A percentile compares a stretch with the other conserved stretches of the same genome.
Conservation (phyloP, 1,284 basidiomycete genomes). For the Entoloma clypeatum region DNA sequence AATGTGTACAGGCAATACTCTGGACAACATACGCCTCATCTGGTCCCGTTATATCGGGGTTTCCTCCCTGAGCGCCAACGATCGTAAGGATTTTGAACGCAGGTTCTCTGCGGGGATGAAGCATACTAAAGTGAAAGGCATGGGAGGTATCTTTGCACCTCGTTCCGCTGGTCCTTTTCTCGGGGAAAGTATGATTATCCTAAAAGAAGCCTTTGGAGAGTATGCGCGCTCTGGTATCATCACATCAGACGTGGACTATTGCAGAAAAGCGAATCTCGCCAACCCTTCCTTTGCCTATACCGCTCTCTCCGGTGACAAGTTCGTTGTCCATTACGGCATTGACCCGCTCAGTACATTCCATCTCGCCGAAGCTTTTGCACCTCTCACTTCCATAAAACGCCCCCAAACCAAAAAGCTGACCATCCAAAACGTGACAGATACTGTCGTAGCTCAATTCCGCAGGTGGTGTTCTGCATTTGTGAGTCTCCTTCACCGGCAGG, state of each 20-base stretch:
- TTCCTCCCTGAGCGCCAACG: conserved; percentile 4
- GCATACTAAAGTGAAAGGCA: conserved; percentile 5
- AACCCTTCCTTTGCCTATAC: conserved; percentile 51
- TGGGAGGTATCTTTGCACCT: conserved; percentile 5
- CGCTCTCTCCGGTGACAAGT: conserved; percentile 34
- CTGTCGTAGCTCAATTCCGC: conserved; percentile 31
- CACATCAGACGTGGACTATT: conserved; percentile 24
- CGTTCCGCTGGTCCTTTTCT: conserved; percentile 40
- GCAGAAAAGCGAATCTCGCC: conserved; percentile 27
- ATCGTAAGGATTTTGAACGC: conserved; percentile 6
- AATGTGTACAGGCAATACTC: conserved; percentile 36
- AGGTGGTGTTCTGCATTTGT: conserved; percentile 34
- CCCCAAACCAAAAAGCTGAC: neutral
- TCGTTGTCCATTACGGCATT: conserved; percentile 39
- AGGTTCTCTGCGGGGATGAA: too few relatives aligned
- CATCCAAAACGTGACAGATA: conserved; percentile 22
- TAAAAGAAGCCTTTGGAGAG: conserved; percentile 24
- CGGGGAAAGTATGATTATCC: conserved; percentile 18
- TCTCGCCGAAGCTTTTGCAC: conserved; percentile 33
- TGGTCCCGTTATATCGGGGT: conserved; percentile 37
- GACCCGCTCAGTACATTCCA: conserved; percentile 46
- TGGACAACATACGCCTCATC: conserved; percentile 36
- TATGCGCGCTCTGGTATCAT: conserved; percentile 46
- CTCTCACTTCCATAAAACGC: conserved; percentile 11
- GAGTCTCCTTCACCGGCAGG: conserved; percentile 7